These are phyloP conservation scores for Brassica napus DNA, from an alignment of 345 rosid species.

Conservation along the genomic window DNA sequence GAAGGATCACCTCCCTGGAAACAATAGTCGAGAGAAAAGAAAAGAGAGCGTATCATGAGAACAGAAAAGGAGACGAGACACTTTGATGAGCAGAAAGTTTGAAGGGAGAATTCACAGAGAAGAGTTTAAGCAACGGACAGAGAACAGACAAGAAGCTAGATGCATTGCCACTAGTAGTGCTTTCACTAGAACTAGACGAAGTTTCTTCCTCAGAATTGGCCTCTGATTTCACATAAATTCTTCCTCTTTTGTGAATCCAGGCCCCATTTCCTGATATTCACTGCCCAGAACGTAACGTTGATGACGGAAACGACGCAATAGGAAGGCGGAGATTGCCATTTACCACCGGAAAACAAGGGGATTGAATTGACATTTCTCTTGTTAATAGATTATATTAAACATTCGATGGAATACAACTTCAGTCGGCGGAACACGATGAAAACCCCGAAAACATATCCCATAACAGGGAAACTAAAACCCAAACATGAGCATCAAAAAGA, in stretches of 20 bases:
- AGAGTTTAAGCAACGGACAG: constrained; percentile 76
- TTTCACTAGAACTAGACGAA: background rate
- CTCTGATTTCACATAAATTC: background rate
- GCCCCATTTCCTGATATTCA: background rate
- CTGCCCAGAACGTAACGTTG: background rate
- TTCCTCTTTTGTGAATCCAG: background rate
- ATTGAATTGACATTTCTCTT: background rate
- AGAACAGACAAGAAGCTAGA: constrained; percentile 73
- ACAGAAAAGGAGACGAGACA: background rate
- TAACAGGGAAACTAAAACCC: too few relatives aligned
- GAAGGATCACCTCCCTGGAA: constrained; percentile 84
- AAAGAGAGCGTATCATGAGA: background rate
- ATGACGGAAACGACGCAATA: background rate
- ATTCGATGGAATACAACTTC: too few relatives aligned
- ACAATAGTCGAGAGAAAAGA: constrained; percentile 7
- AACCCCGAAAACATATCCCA: too few relatives aligned
- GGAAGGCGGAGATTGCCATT: background rate
- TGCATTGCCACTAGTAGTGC: constrained; percentile 10
- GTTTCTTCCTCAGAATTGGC: background rate
- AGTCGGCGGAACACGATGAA: too few relatives aligned
- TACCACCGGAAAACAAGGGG: background rate
- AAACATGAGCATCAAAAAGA: too few relatives aligned
- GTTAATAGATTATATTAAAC: too few relatives aligned
- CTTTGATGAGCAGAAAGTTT: background rate
- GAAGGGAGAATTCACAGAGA: constrained; percentile 52